phyloP scores from a whole-genome alignment of 495 filamentous ascomycete species.

The Rostrohypoxylon terebratum region DNA sequence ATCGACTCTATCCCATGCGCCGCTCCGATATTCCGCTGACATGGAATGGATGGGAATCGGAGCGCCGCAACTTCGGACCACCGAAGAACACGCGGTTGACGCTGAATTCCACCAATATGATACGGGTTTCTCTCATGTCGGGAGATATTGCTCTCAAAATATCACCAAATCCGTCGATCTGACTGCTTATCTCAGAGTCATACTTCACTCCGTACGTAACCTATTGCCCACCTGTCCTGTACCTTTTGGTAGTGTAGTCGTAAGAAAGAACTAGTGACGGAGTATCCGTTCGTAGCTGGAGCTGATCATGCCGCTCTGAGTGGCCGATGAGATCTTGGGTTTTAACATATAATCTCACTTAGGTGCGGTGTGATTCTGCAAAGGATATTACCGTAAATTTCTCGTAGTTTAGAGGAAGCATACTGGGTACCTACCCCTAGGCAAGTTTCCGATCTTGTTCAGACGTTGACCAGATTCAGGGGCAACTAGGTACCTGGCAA shows the following conservation, averaged over 20 bases:
- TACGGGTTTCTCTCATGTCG: neutral
- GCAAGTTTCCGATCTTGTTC: neutral
- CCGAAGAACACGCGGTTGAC: neutral
- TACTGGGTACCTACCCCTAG: no score
- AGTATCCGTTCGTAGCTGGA: neutral
- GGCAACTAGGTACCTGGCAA: no score
- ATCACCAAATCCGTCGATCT: neutral
- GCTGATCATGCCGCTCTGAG: neutral
- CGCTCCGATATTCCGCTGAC: constrained; percentile 16
- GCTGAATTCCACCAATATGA: neutral
- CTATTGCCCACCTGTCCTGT: neutral
- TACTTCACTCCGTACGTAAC: neutral
- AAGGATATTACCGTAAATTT: neutral
- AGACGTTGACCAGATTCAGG: neutral
- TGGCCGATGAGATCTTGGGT: neutral
- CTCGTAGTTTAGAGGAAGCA: no score
- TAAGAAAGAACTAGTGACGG: neutral
- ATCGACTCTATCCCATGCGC: constrained; percentile 11
- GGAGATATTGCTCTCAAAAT: neutral
- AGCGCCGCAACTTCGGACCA: constrained; percentile 21
- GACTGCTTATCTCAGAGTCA: constrained; percentile 4
- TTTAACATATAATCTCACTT: neutral
- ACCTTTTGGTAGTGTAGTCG: no score
- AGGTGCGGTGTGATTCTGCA: neutral
- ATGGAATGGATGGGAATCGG: constrained; percentile 26